Percentiles rank a stretch among this genome's conserved stretches.
Evolutionary conservation across 2,329 filamentous ascomycete genomes (phyloP).

Genomic region (Curvularia eragrostidis): DNA sequence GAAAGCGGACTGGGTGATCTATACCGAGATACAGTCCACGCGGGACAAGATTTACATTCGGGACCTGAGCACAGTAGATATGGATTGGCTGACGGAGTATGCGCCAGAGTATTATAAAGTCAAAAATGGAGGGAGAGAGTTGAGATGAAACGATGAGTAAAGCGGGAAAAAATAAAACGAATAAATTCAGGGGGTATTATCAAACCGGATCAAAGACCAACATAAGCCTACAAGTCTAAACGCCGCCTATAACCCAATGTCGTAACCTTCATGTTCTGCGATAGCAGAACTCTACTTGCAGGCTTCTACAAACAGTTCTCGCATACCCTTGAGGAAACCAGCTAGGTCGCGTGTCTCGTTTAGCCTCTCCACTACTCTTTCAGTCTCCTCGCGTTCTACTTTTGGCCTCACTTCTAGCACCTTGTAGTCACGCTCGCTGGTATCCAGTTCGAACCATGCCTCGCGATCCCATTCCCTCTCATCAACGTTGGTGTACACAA

Average conservation of each 20-base stretch:
- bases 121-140: conserved; percentile 27
- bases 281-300: conserved; percentile 51
- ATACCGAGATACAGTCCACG: conserved; percentile 91
- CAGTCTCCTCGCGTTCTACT: conserved; percentile 78
- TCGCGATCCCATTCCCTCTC: conserved; percentile 88
- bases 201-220: conserved; percentile 1
- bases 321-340: conserved; percentile 79
- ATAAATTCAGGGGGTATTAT: conserved; percentile 6
- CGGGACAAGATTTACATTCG: conserved; percentile 87
- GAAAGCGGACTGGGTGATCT: conserved; percentile 95
- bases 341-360: conserved; percentile 81
- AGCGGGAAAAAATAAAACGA: conserved; percentile 1
- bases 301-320: conserved; percentile 71
- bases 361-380: conserved; percentile 76
- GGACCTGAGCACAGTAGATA: conserved; percentile 92
- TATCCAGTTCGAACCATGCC: conserved; percentile 92
- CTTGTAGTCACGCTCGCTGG: conserved; percentile 81
- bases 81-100: conserved; percentile 89
- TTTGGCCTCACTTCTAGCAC: conserved; percentile 83
- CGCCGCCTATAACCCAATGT: conserved; percentile 7
- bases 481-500: conserved; percentile 85
- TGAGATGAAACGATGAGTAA: background rate
- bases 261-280: background rate
- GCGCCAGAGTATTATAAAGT: conserved; percentile 69
- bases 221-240: conserved; percentile 1